Evolutionary conservation across 345 rosid species (phyloP), one percentile per base, ranked within the genome.

Genomic region (Lumnitzera racemosa): DNA sequence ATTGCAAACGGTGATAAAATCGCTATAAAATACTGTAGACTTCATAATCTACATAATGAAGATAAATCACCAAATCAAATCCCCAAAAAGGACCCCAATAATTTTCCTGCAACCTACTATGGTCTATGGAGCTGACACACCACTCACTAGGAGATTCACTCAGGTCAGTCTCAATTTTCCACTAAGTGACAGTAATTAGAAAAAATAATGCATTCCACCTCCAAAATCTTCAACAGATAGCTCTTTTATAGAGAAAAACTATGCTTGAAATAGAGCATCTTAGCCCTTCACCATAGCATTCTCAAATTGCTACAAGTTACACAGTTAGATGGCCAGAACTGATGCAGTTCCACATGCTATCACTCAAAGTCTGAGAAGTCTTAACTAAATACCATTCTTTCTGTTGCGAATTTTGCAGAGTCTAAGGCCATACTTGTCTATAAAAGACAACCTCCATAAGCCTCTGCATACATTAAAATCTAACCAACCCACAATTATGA

Each of bases 1-100:
- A 88, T 74, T 73, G 69, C 79, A 84, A 74, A 83, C 67, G 73
- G 72, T 57, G 81, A 72, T 59, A 68, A 61, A 27, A 65, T 47
- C 56, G 61, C 74, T 60, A 83, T 86, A 75, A 86, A 82, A 66
- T 63, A 73, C 65, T 70, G 68, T 58, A 78, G 49, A 58, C n/a
- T 61, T 27, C 58, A 56, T 57, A 70, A 72, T 66, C 62, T 53
- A 70, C 36, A 52, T 53, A 48, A 24, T 58, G 55, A 49, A 57
- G 43, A 36, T 36, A 63, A 36, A 52, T 36, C 23, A 53, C 27
- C 55, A 7, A 24, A 47, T 46, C 54, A 55, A 67, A 60, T n/a
- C 46, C 46, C 49, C 56, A 23, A 56, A 20, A 52, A 24, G n/a
- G 46, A 59, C 57, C 55, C 59, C 53, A 14, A 36, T 23, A 2